Conservation (phyloP, 83 land plant genomes). For the Picea abies region DNA sequence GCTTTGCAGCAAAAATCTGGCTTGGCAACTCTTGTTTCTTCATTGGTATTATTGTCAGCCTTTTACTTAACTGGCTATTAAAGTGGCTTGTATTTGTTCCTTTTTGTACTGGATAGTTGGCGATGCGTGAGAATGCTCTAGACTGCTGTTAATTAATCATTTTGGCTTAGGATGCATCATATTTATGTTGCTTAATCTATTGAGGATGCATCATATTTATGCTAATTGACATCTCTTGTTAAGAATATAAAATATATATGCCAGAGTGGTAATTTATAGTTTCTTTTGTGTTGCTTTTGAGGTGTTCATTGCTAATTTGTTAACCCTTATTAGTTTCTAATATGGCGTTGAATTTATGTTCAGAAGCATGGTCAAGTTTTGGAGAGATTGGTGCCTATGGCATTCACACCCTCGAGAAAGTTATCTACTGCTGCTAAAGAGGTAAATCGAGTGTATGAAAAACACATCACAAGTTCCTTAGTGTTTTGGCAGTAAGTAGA, state of each 20-base stretch:
- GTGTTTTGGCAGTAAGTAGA: not conserved
- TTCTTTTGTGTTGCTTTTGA: too few relatives aligned
- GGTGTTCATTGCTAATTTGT: too few relatives aligned
- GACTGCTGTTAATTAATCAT: not conserved
- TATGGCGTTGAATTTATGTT: not conserved
- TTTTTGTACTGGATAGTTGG: not conserved
- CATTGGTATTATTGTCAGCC: not conserved
- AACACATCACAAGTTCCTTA: not conserved
- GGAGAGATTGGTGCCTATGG: too few relatives aligned
- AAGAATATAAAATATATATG: too few relatives aligned
- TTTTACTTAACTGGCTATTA: not conserved
- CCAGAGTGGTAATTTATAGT: too few relatives aligned
- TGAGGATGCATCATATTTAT: too few relatives aligned
- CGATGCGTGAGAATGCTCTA: not conserved
- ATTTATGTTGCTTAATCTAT: not conserved
- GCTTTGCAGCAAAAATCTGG: not conserved
- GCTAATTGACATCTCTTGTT: too few relatives aligned
- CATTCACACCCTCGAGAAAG: too few relatives aligned
- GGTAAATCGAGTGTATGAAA: not conserved
- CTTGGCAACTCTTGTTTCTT: not conserved
- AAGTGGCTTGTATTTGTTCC: not conserved
- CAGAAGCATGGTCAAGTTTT: constrained; percentile 14
- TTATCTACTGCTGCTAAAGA: too few relatives aligned
- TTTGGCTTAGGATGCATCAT: not conserved
- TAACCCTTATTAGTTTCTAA: not conserved